These are phyloP conservation scores for Pseudodiploospora longispora DNA, from an alignment of 2,329 filamentous ascomycete species.

Conservation along the genomic window DNA sequence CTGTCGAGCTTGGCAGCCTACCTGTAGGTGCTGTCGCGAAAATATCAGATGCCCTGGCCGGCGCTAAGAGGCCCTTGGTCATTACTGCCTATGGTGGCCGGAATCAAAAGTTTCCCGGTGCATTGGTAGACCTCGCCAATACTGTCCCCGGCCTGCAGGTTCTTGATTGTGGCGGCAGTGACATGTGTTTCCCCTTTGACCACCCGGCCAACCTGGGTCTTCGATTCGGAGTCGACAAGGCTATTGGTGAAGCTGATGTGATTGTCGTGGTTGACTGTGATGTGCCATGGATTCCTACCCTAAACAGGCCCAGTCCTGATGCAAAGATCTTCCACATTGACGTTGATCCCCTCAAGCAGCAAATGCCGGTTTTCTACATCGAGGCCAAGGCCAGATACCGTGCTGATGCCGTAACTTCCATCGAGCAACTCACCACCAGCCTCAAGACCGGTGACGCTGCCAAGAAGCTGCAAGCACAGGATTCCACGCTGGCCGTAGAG, in stretches of 20 bases:
- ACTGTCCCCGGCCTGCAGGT: slow-evolving; percentile 61
- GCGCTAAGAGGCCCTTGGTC: slow-evolving; percentile 58
- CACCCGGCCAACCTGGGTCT: slow-evolving; percentile 63
- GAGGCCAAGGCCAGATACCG: slow-evolving; percentile 56
- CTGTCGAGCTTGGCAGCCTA: slow-evolving; percentile 58
- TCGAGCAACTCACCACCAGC: slow-evolving; percentile 61
- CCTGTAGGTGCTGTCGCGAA: slow-evolving; percentile 42
- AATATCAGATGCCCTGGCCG: slow-evolving; percentile 55
- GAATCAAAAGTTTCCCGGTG: slow-evolving; percentile 53
- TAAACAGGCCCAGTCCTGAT: slow-evolving; percentile 45
- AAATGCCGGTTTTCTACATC: slow-evolving; percentile 69
- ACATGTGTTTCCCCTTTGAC: slow-evolving; percentile 72
- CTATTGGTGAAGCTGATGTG: slow-evolving; percentile 69
- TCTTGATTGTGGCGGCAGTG: slow-evolving; percentile 67
- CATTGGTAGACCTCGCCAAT: slow-evolving; percentile 59
- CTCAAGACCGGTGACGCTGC: slow-evolving; percentile 41
- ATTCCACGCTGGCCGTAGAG: slow-evolving; percentile 21
- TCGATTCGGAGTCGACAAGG: slow-evolving; percentile 64
- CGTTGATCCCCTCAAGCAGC: slow-evolving; percentile 58
- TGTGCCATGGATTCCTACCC: slow-evolving; percentile 87
- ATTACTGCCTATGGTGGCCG: slow-evolving; percentile 65
- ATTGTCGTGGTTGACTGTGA: slow-evolving; percentile 85
- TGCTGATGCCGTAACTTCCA: slow-evolving; percentile 54
- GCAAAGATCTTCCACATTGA: slow-evolving; percentile 57
- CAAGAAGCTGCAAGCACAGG: slow-evolving; percentile 24